Evolutionary conservation across 2,329 filamentous ascomycete genomes (phyloP), one percentile per base, ranked within the genome.

Genomic region (Alternaria sp.): DNA sequence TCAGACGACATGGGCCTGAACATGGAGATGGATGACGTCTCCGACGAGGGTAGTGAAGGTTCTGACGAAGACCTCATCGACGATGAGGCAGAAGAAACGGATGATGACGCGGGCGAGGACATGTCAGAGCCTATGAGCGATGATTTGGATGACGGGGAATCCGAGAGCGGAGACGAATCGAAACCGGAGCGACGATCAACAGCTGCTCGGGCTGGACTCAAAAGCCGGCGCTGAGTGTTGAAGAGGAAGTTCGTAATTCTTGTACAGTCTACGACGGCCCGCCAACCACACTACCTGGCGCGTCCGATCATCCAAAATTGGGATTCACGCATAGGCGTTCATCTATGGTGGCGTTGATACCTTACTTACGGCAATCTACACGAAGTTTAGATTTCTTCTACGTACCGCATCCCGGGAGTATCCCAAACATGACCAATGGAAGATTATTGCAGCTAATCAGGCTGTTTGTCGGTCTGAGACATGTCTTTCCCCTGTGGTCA

Each of bases 1-100:
- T 86, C 88, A 15, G 89, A 89, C 17, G 88, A 88, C 49, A 83
- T 86, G 71, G 84, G 85, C 4, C 80, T 85, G 28, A 82, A 84
- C 21, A 89, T 85, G 69, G 76, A 80, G 59, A 75, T 79, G 43
- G 77, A 81, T 12, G 79, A 79, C 19, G 81, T 83, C 19, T 75
- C 73, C 1, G 77, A 77, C 13, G 88, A 86, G 26, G 88, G 87
- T 21, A 65, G 59, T 15, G 62, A 65, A 17, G 62, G 55, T n/a
- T 65, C 62, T 7, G 81, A 82, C 10, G 80, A 83, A 19, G 81
- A 77, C 17, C 63, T 86, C 44, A 71, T 87, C 51, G 85, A 87
- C 61, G 83, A 85, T 43, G 84, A 85, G 70, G 85, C 83, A 4
- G 83, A 85, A 66, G 84, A 86, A 70, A 82, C 78, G 5, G 82